These are phyloP conservation scores for Russula earlei DNA, from an alignment of 768 basidiomycete species.

Conservation along the genomic window DNA sequence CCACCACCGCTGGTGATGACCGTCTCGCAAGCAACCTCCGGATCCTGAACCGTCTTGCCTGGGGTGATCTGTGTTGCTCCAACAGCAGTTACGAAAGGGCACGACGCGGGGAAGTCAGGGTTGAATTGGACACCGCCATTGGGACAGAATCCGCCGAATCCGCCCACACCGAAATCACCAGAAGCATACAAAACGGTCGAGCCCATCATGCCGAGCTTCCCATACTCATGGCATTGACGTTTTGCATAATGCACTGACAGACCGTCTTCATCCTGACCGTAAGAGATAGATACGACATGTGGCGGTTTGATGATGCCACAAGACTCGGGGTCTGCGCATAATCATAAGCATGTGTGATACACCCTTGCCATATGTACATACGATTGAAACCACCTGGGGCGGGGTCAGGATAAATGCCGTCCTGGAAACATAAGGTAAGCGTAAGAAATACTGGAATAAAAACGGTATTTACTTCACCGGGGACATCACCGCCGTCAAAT, in stretches of 20 bases:
- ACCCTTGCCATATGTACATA: conserved; percentile 19
- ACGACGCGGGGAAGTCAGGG: conserved; percentile 35
- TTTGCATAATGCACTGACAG: conserved; percentile 29
- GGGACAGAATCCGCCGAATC: conserved; percentile 26
- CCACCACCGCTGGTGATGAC: conserved; percentile 34
- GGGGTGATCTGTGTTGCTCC: conserved; percentile 32
- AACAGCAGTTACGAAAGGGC: conserved; percentile 33
- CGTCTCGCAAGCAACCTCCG: conserved; percentile 31
- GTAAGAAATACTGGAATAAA: background rate
- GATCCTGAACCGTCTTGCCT: conserved; percentile 26
- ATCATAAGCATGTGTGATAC: background rate
- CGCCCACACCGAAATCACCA: conserved; percentile 37
- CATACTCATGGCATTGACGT: conserved; percentile 39
- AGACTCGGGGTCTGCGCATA: conserved; percentile 24
- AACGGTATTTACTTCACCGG: background rate
- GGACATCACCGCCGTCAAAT: conserved; percentile 9
- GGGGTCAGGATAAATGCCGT: conserved; percentile 38
- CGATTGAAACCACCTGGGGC: conserved; percentile 25
- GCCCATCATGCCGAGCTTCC: conserved; percentile 36
- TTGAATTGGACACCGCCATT: no score
- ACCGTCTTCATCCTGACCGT: conserved; percentile 28
- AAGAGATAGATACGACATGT: conserved; percentile 35
- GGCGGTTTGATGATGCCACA: conserved; percentile 32
- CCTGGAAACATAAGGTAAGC: background rate
- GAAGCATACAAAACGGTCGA: conserved; percentile 35